phyloP scores from a whole-genome alignment of 129 eudicot genomes.

The Escallonia rubra region DNA sequence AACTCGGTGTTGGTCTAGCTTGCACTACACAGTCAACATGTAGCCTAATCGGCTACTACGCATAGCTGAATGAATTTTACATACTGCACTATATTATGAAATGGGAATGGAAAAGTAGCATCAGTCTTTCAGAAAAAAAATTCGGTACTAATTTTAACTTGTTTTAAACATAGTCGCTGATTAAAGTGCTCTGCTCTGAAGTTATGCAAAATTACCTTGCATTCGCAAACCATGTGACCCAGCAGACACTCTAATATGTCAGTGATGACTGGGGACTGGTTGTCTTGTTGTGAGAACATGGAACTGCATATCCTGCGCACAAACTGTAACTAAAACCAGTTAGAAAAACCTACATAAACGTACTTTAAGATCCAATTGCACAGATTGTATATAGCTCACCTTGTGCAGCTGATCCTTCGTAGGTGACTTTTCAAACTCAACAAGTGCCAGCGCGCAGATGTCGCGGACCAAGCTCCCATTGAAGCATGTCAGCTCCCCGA shows the following conservation, averaged over 20 bases:
- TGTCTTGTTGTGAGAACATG: slow-evolving; percentile 43
- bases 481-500: slow-evolving; percentile 34
- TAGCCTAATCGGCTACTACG: too few relatives aligned
- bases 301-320: slow-evolving; percentile 53
- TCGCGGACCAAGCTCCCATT: slow-evolving; percentile 26
- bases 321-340: slow-evolving; percentile 35
- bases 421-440: slow-evolving; percentile 41
- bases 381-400: slow-evolving; percentile 34
- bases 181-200: neutral
- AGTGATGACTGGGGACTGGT: slow-evolving; percentile 14
- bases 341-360: neutral
- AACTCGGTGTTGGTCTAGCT: too few relatives aligned
- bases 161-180: neutral
- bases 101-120: too few relatives aligned
- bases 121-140: too few relatives aligned
- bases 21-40: too few relatives aligned
- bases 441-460: slow-evolving; percentile 42
- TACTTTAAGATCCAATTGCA: neutral
- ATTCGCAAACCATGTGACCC: slow-evolving; percentile 43
- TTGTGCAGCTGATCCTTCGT: slow-evolving; percentile 48
- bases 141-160: neutral
- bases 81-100: too few relatives aligned
- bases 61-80: too few relatives aligned
- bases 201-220: slow-evolving; percentile 41
- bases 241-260: slow-evolving; percentile 38